Percentiles rank a stretch among this genome's conserved stretches.
Evolutionary conservation across 2,329 filamentous ascomycete genomes (phyloP).

Genomic region (Neoascochyta sp.): DNA sequence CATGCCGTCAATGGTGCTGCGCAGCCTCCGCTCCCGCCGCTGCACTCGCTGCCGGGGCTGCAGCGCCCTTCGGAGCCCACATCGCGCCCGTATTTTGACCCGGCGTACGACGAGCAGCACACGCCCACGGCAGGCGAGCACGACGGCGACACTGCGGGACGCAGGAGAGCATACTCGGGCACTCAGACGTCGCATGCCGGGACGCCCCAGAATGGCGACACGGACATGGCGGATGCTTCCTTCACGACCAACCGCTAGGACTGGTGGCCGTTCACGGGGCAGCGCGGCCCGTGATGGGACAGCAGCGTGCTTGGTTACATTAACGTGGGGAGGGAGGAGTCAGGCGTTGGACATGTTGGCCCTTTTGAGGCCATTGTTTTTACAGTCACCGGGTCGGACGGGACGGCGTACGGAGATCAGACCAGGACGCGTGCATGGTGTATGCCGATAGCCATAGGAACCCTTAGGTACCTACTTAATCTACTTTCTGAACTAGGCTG

Average conservation of each 20-base stretch:
- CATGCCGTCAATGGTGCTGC: constrained; percentile 32
- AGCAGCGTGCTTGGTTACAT: too few relatives aligned
- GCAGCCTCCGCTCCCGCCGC: constrained; percentile 18
- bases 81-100: constrained; percentile 30
- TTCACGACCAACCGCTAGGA: constrained; percentile 38
- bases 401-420: too few relatives aligned
- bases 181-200: constrained; percentile 19
- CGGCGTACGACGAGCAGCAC: constrained; percentile 29
- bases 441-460: too few relatives aligned
- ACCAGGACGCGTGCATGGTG: too few relatives aligned
- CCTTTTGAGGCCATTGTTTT: too few relatives aligned
- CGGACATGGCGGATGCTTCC: constrained; percentile 41
- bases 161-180: constrained; percentile 28
- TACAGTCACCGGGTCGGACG: too few relatives aligned
- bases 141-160: constrained; percentile 21
- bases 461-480: too few relatives aligned
- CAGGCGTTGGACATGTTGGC: too few relatives aligned
- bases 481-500: too few relatives aligned
- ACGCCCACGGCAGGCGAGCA: constrained; percentile 15
- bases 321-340: too few relatives aligned
- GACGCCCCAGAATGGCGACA: constrained; percentile 37
- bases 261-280: too few relatives aligned
- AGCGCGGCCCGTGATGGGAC: too few relatives aligned
- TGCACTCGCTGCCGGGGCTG: constrained; percentile 25
- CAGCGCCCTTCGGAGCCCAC: constrained; percentile 17